These are phyloP conservation scores for Delonix regia DNA, from an alignment of 306 rosid genomes.

Conservation along the genomic window DNA sequence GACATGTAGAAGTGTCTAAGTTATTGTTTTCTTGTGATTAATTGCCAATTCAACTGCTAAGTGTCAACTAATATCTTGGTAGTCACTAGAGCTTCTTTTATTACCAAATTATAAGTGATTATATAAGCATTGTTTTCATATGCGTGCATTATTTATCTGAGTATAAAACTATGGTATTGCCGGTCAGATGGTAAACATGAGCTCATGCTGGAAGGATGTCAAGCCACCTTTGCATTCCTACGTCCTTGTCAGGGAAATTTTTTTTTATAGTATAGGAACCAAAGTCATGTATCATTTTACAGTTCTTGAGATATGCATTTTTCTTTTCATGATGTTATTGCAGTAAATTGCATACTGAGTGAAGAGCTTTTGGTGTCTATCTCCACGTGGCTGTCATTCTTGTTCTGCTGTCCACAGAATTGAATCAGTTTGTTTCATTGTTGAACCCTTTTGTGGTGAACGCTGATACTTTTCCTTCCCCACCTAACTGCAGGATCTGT, in stretches of 20 bases:
- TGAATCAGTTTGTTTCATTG: slow-evolving; percentile 7
- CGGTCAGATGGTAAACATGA: neutral
- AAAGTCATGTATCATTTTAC: neutral
- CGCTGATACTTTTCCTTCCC: slow-evolving; percentile 26
- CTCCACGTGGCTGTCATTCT: slow-evolving; percentile 10
- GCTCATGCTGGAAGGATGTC: neutral
- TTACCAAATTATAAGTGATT: neutral
- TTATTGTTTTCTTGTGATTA: slow-evolving; percentile 12
- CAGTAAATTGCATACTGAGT: neutral
- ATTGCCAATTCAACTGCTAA: neutral
- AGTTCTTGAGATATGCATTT: neutral
- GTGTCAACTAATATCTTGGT: slow-evolving; percentile 2
- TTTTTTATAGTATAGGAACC: neutral
- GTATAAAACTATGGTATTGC: neutral
- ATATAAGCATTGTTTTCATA: neutral
- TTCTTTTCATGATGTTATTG: slow-evolving; percentile 20
- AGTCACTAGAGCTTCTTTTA: neutral
- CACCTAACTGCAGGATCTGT: slow-evolving; percentile 72
- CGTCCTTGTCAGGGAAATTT: neutral
- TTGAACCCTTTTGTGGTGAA: slow-evolving; percentile 5
- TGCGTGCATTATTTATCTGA: neutral
- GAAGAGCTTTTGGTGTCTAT: neutral
- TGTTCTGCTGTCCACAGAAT: neutral
- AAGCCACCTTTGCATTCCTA: neutral
- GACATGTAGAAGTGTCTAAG: neutral